Conservation (phyloP, 331 rosid species). For the Arachis monticola region DNA sequence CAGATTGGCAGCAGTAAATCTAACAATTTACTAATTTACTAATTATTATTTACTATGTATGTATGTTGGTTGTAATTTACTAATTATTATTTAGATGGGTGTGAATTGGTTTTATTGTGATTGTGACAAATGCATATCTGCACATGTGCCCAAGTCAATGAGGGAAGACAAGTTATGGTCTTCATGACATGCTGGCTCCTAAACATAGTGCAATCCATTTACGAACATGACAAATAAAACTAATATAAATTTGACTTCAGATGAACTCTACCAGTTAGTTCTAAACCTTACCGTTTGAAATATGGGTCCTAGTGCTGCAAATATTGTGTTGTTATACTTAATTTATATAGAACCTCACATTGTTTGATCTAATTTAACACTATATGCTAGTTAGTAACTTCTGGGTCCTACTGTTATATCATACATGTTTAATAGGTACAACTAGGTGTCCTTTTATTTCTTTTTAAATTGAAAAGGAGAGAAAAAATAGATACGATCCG, state of each 20-base stretch:
- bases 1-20: too few relatives aligned
- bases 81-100: not conserved
- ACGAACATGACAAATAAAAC: not conserved
- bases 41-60: not conserved
- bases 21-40: too few relatives aligned
- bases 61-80: not conserved
- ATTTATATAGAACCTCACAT: too few relatives aligned
- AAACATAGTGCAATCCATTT: not conserved
- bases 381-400: not conserved
- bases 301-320: conserved; percentile 13
- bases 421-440: too few relatives aligned
- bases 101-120: not conserved
- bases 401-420: not conserved
- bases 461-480: too few relatives aligned
- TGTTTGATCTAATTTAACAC: not conserved
- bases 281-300: not conserved
- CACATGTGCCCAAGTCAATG: not conserved
- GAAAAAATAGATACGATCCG: too few relatives aligned
- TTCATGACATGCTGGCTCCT: not conserved
- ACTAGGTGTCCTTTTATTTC: too few relatives aligned
- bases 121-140: not conserved
- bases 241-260: not conserved
- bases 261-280: conserved; percentile 20
- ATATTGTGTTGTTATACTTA: too few relatives aligned
- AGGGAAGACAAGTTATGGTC: not conserved